These are phyloP conservation scores for Odontarrhena argentea DNA, from an alignment of 345 rosid genomes.

Conservation along the genomic window DNA sequence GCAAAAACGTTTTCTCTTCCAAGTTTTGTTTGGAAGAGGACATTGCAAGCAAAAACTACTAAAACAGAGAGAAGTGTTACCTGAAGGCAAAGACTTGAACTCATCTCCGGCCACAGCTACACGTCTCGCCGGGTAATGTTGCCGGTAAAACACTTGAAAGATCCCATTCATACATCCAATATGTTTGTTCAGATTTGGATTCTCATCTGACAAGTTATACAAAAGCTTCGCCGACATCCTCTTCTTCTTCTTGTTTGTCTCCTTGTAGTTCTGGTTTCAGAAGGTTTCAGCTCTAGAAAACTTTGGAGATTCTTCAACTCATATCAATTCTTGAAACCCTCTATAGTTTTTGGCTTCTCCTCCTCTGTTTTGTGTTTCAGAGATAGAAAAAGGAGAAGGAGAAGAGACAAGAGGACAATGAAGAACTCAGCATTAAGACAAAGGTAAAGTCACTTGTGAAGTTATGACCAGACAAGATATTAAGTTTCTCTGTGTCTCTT, in stretches of 20 bases:
- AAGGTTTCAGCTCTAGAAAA: conserved; percentile 18
- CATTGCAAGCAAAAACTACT: conserved; percentile 23
- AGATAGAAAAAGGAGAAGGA: conserved; percentile 10
- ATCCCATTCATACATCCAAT: conserved; percentile 91
- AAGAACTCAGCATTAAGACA: conserved; percentile 28
- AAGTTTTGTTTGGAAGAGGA: conserved; percentile 16
- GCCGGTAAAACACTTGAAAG: conserved; percentile 75
- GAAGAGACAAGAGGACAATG: conserved; percentile 41
- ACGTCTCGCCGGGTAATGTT: conserved; percentile 59
- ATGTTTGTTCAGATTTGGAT: conserved; percentile 70
- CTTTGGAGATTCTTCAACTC: conserved; percentile 30
- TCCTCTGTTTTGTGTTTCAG: conserved; percentile 24
- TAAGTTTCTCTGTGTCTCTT: conserved; percentile 37
- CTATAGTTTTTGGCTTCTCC: neutral
- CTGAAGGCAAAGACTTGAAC: conserved; percentile 51
- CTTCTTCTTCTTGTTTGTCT: conserved; percentile 12
- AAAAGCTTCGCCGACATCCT: conserved; percentile 72
- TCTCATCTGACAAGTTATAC: conserved; percentile 68
- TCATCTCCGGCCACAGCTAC: conserved; percentile 45
- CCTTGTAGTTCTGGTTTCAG: conserved; percentile 20
- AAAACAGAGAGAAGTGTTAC: conserved; percentile 39
- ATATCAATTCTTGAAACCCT: conserved; percentile 14
- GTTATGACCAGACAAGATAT: conserved; percentile 43
- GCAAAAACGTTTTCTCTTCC: conserved; percentile 16
- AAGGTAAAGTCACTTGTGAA: conserved; percentile 38